A percentile compares a stretch with the other conserved stretches of the same genome.
phyloP scores from a whole-genome alignment of 2,329 filamentous ascomycete genomes.

The Fusarium sp. region DNA sequence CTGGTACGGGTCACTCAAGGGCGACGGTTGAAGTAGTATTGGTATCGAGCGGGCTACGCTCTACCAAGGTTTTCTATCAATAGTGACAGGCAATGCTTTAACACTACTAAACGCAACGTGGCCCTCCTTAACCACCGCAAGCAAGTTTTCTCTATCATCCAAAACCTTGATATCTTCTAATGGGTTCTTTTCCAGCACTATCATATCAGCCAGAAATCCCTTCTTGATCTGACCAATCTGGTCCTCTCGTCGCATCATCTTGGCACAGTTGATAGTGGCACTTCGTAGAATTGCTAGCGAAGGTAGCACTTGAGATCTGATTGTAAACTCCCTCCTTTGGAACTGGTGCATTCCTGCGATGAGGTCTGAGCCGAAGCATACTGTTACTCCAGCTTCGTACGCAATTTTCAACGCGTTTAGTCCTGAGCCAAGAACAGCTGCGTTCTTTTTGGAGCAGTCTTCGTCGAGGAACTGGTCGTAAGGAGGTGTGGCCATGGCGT shows the following conservation, averaged over 20 bases:
- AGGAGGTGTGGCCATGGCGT: slow-evolving; percentile 60
- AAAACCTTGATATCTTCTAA: slow-evolving; percentile 68
- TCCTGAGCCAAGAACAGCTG: slow-evolving; percentile 63
- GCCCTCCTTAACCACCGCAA: slow-evolving; percentile 69
- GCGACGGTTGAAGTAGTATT: too few species aligned
- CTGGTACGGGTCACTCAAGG: too few species aligned
- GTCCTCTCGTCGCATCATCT: slow-evolving; percentile 61
- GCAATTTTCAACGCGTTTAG: slow-evolving; percentile 64
- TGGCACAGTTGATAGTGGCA: slow-evolving; percentile 63
- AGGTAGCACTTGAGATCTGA: slow-evolving; percentile 45
- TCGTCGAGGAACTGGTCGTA: slow-evolving; percentile 61
- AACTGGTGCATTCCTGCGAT: slow-evolving; percentile 50
- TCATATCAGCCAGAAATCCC: slow-evolving; percentile 66
- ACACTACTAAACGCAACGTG: slow-evolving; percentile 1
- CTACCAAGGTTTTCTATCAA: slow-evolving; percentile 1
- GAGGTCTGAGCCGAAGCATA: slow-evolving; percentile 66
- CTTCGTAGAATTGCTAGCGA: slow-evolving; percentile 45
- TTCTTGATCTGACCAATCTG: slow-evolving; percentile 64
- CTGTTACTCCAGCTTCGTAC: slow-evolving; percentile 64
- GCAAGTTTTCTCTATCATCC: slow-evolving; percentile 61
- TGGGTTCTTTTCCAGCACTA: slow-evolving; percentile 66
- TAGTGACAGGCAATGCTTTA: not conserved
- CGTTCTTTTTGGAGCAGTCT: slow-evolving; percentile 63
- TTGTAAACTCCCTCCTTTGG: slow-evolving; percentile 52
- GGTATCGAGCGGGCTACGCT: not conserved